A percentile compares a stretch with the other conserved stretches of the same genome.
Conservation (phyloP, 2,329 filamentous ascomycete species). For the Lachnellula occidentalis region DNA sequence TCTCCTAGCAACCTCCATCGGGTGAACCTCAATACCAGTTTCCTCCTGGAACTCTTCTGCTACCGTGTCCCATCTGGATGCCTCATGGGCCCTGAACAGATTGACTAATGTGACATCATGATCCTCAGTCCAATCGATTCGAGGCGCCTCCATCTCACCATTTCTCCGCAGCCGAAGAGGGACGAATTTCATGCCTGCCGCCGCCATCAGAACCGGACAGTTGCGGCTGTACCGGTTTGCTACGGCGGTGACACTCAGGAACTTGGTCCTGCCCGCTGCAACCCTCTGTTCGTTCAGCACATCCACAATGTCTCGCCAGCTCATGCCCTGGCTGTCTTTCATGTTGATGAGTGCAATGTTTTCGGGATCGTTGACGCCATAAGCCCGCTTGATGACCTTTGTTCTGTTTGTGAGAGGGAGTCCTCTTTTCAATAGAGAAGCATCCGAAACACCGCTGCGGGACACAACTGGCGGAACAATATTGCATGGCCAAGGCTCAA, state of each 20-base stretch:
- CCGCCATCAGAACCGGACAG: conserved; percentile 27
- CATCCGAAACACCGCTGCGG: conserved; percentile 18
- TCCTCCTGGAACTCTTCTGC: conserved; percentile 11
- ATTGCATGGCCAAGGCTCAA: conserved; percentile 19
- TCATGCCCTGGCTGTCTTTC: conserved; percentile 17
- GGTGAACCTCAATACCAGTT: conserved; percentile 12
- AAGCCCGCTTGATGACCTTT: conserved; percentile 21
- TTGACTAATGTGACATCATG: conserved; percentile 17
- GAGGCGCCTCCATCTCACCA: background rate
- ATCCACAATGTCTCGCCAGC: conserved; percentile 22
- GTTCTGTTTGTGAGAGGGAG: conserved; percentile 13
- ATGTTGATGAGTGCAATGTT: conserved; percentile 30
- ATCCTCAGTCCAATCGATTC: conserved; percentile 16
- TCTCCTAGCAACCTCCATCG: conserved; percentile 5
- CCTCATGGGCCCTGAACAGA: conserved; percentile 14
- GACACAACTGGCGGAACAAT: conserved; percentile 13
- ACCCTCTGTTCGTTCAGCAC: conserved; percentile 22
- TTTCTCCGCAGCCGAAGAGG: conserved; percentile 18
- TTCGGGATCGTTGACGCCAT: conserved; percentile 29
- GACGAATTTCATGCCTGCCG: conserved; percentile 23
- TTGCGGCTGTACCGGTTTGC: conserved; percentile 29
- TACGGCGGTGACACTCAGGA: conserved; percentile 20
- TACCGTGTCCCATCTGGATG: conserved; percentile 21
- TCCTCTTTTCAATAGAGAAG: conserved; percentile 23
- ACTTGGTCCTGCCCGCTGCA: conserved; percentile 13